Evolutionary conservation across 768 basidiomycete genomes (phyloP), one percentile per base, ranked within the genome.

Genomic region (Hydnomerulius pinastri): DNA sequence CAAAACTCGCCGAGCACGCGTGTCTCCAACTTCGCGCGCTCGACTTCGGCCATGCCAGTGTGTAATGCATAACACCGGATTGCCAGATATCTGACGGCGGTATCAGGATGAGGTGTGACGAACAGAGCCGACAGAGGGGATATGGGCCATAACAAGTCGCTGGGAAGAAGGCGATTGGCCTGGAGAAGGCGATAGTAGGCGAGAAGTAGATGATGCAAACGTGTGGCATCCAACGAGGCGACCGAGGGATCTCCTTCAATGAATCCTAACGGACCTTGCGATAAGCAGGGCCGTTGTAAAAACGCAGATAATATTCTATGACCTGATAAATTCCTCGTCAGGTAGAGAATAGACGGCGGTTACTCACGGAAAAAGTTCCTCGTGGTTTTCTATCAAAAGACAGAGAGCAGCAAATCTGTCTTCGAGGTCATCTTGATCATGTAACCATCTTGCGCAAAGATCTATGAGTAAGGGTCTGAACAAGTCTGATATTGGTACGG

Each of bases 381-480:
- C 79, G 55, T 89, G 84, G 27, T 78, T 73, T 72, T 87, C 84
- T 23, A 90, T 60, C 47, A 91, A 69, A 50, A 80, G 67, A 58
- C 77, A 82, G n/a, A 88, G 69, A 3, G 85, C 84, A 40, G 77
- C 71, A 40, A 85, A 68, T 58, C 79, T 76, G 32, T 79, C 77
- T 47, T 81, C 77, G 20, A 72, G 57, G 51, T 76, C 70, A 35
- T 77, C 68, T 30, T 74, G 59, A 17, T 74, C 71, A n/a, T 85
- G 72, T 35, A 95, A 63, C 92, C 92, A 97, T 60, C 89, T 71
- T 4, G 88, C 88, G 60, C 85, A 86, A 21, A 98, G 70, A 66
- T 96, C 90, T 23, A 87, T 59, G 32, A 92, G 66, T 45, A 98
- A 68, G 4, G 95, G 94, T 53, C 87, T 73, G 70, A 89, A 98